These are phyloP conservation scores for Inga oerstediana DNA, from an alignment of 306 rosid genomes.

Conservation along the genomic window DNA sequence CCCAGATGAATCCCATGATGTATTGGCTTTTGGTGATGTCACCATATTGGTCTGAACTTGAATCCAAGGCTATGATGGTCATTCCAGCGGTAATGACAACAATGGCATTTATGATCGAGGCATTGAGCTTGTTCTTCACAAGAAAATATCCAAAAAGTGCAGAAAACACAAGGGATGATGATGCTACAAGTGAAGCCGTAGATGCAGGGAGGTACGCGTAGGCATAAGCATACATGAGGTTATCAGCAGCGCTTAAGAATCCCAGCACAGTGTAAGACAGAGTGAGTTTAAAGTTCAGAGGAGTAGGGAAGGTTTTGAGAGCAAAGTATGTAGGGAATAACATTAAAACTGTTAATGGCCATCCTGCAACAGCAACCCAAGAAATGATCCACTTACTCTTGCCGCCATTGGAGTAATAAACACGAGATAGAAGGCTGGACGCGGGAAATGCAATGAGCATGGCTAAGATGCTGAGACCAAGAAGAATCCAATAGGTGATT, in stretches of 20 bases:
- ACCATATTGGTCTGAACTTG: conserved; percentile 73
- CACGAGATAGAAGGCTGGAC: conserved; percentile 82
- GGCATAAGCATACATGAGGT: conserved; percentile 94
- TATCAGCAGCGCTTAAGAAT: conserved; percentile 83
- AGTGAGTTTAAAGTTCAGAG: conserved; percentile 52
- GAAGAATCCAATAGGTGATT: conserved; percentile 75
- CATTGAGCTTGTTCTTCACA: conserved; percentile 73
- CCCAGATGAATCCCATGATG: conserved; percentile 82
- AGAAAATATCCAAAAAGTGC: conserved; percentile 78
- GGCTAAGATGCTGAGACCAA: conserved; percentile 63
- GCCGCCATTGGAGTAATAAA: conserved; percentile 78
- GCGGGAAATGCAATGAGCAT: conserved; percentile 97
- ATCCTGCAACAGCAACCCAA: conserved; percentile 91
- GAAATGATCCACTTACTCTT: conserved; percentile 95
- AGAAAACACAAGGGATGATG: conserved; percentile 82
- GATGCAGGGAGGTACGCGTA: conserved; percentile 97
- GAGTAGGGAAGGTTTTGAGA: conserved; percentile 59
- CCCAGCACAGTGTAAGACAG: conserved; percentile 67
- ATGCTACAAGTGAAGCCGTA: conserved; percentile 83
- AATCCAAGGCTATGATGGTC: conserved; percentile 83
- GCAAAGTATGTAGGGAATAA: conserved; percentile 64
- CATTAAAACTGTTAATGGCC: conserved; percentile 80
- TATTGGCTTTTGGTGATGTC: conserved; percentile 55
- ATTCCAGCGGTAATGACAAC: conserved; percentile 74
- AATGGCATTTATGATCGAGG: conserved; percentile 65